Base-by-base conservation (phyloP, 805 yeast genomes). In the Pichia pseudocactophila region DNA sequence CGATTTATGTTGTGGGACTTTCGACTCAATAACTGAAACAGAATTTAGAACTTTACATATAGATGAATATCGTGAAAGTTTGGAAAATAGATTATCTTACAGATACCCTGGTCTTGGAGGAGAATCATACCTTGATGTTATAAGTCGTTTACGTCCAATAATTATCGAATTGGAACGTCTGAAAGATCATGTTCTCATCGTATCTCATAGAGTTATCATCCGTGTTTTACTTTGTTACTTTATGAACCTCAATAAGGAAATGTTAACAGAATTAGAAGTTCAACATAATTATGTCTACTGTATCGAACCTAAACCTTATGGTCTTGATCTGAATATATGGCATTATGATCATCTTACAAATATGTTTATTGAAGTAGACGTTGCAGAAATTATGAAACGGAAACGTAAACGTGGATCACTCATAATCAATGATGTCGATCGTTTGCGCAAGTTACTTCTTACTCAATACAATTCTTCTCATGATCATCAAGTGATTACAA, bases 291-390 rank as follows among this genome's bases (percentile, higher is more conserved):
- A 40, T 34, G 57, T 63, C 8, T 63, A 63, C 40, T 63, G 68
- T 50, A 51, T 63, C 28, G 66, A 62, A 48, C 68, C 68, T 30
- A 63, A 63, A 45, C 66, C 68, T 7, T 63, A 63, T 45, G 68
- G 68, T 4, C 43, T 63, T 28, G 66, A 62, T 43, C 51, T 63
- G 39, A 63, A 61, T 40, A 61, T 63, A 15, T 63, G 66, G 64
- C 62, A 60, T 33, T 63, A 56, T 40, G 65, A 60, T 44, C 61
- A 62, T 39, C 30, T 47, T 3, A 55, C 62, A 12, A 64, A 63
- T 44, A 62, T 58, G 42, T 63, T 63, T 40, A 57, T 56, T 40
- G 66, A 63, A 47, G 66, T 63, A 32, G 65, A 62, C 42, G 68
- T 65, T 38, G 61, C 59, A 15, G 65, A 59, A 42, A 48, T 62